Percentiles rank a stretch among this genome's conserved stretches.
phyloP scores from a whole-genome alignment of 805 yeast species.

The Alloascoidea hylecoeti region DNA sequence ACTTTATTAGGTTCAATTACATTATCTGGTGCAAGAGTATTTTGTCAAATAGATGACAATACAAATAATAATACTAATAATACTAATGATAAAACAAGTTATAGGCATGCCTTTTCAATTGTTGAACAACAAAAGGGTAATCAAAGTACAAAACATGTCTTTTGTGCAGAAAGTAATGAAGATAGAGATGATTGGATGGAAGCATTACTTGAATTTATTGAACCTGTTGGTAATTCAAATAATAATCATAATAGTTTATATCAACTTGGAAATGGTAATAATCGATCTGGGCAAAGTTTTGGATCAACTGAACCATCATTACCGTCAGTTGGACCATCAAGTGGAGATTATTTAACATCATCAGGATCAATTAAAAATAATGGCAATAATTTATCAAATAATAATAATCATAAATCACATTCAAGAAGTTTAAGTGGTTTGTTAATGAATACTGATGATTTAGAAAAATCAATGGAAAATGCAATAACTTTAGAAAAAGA shows the following conservation, averaged over 20 bases:
- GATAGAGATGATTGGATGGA: conserved; percentile 69
- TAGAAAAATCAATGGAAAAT: not conserved
- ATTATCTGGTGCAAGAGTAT: conserved; percentile 35
- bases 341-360: too few relatives aligned
- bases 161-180: conserved; percentile 67
- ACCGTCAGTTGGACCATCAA: not conserved
- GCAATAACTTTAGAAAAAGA: not conserved
- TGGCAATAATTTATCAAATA: too few relatives aligned
- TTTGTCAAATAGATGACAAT: not conserved
- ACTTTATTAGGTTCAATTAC: conserved; percentile 34
- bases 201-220: conserved; percentile 20
- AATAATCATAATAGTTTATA: too few relatives aligned
- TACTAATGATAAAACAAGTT: conserved; percentile 11
- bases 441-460: not conserved
- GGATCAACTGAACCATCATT: not conserved
- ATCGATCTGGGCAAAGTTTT: conserved; percentile 1
- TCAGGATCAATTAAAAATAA: too few relatives aligned
- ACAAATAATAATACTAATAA: not conserved
- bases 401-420: too few relatives aligned
- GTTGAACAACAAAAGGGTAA: conserved; percentile 26
- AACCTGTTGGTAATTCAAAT: conserved; percentile 1
- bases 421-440: conserved; percentile 1
- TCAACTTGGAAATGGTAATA: too few relatives aligned
- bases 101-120: conserved; percentile 44
- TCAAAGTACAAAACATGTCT: conserved; percentile 36